A percentile compares a stretch with the other conserved stretches of the same genome.
Conservation (phyloP, 1,284 basidiomycete species). For the Schizophyllum commune region DNA sequence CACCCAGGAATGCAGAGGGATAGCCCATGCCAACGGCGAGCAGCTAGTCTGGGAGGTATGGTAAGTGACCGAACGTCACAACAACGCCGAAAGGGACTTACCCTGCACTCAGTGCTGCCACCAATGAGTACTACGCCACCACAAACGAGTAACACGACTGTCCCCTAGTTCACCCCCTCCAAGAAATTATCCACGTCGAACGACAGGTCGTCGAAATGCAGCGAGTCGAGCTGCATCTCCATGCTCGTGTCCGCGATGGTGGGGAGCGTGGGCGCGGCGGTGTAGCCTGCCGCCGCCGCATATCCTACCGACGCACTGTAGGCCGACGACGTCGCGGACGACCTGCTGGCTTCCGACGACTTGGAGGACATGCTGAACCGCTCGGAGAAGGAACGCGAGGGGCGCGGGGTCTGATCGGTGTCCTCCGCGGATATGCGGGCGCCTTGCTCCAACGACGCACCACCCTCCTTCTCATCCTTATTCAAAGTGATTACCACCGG, state of each 20-base stretch:
- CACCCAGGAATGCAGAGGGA: too few relatives aligned
- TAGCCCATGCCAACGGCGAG: too few relatives aligned
- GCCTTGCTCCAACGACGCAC: too few relatives aligned
- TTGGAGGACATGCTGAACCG: not conserved
- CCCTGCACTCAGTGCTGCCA: too few relatives aligned
- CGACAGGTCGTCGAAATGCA: slow-evolving; percentile 60
- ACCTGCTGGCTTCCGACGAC: not conserved
- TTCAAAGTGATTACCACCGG: too few relatives aligned
- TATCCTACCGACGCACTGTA: not conserved
- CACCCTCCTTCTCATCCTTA: too few relatives aligned
- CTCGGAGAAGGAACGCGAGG: slow-evolving; percentile 3
- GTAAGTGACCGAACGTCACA: too few relatives aligned
- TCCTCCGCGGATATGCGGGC: not conserved
- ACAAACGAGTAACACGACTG: too few relatives aligned
- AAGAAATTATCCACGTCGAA: slow-evolving; percentile 52
- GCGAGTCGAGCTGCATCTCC: slow-evolving; percentile 59
- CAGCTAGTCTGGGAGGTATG: too few relatives aligned
- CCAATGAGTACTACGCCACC: too few relatives aligned
- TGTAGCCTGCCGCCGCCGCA: not conserved
- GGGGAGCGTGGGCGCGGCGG: too few relatives aligned
- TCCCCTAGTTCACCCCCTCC: not conserved
- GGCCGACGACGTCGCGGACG: not conserved
- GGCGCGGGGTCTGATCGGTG: not conserved
- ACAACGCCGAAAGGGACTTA: too few relatives aligned
- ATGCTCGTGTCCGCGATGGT: slow-evolving; percentile 29